Evolutionary conservation across 768 basidiomycete genomes (phyloP).

Genomic region (Pulveroboletus sp.): DNA sequence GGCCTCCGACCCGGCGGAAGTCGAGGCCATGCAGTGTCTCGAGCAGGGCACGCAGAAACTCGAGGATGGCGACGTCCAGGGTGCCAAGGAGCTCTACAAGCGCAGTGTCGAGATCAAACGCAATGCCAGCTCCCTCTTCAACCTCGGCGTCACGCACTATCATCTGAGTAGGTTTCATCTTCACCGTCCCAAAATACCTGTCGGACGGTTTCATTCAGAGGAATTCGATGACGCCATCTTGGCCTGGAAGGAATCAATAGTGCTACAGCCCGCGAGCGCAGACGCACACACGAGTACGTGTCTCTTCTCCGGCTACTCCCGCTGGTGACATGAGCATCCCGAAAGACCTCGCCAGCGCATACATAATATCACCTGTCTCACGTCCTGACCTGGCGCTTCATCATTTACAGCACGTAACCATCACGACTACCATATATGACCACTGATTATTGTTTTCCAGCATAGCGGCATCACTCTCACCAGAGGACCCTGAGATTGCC

Average conservation of each 20-base stretch:
- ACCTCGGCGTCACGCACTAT: conserved; percentile 86
- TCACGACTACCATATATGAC: conserved; percentile 28
- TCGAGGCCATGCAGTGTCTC: conserved; percentile 73
- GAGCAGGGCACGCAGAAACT: conserved; percentile 83
- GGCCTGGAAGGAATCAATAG: conserved; percentile 83
- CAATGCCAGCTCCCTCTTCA: conserved; percentile 80
- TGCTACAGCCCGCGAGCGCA: conserved; percentile 76
- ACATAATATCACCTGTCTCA: conserved; percentile 76
- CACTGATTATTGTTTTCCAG: conserved; percentile 45
- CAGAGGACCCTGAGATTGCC: conserved; percentile 87
- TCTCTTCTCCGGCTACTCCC: conserved; percentile 17
- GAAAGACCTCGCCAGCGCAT: conserved; percentile 84
- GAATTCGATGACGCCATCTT: conserved; percentile 84
- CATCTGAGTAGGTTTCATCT: conserved; percentile 60
- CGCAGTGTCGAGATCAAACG: conserved; percentile 79
- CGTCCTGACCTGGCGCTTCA: conserved; percentile 85
- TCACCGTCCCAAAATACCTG: conserved; percentile 12
- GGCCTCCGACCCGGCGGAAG: conserved; percentile 77
- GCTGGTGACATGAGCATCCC: conserved; percentile 22
- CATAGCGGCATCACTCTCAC: conserved; percentile 77
- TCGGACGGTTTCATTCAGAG: conserved; percentile 46
- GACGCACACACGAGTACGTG: conserved; percentile 84
- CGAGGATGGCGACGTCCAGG: conserved; percentile 82
- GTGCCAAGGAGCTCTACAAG: conserved; percentile 72
- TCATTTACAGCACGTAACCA: conserved; percentile 65